Percentiles rank a stretch among this genome's conserved stretches.
phyloP scores from a whole-genome alignment of 495 filamentous ascomycete genomes.

The Sabuloglossum arenarium region DNA sequence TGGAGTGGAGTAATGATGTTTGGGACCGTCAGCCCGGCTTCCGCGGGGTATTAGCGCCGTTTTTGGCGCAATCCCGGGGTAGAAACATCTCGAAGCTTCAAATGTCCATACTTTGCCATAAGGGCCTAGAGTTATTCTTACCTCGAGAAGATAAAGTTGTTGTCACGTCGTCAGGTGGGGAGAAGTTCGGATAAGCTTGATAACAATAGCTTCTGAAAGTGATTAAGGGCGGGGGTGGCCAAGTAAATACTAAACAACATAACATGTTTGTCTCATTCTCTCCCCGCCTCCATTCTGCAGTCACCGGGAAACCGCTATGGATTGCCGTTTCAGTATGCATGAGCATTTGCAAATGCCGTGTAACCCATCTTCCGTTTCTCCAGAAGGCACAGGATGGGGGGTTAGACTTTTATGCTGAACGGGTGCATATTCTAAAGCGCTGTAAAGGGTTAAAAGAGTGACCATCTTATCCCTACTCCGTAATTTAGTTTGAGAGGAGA shows the following conservation, averaged over 20 bases:
- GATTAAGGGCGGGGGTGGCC: neutral
- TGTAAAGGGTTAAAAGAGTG: no score
- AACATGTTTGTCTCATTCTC: neutral
- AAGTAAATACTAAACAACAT: neutral
- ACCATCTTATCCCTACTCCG: no score
- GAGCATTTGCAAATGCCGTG: no score
- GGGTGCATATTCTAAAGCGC: no score
- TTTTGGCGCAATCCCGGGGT: neutral
- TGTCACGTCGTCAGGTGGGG: neutral
- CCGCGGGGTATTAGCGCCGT: neutral
- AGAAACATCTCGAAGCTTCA: neutral
- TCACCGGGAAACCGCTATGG: no score
- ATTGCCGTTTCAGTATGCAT: no score
- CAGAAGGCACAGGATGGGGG: no score
- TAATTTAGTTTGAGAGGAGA: no score
- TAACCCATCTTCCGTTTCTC: no score
- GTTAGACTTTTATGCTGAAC: no score
- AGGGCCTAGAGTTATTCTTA: neutral
- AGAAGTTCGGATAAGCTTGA: neutral
- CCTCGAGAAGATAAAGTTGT: neutral
- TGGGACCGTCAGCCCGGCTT: neutral
- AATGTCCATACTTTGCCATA: no score
- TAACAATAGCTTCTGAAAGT: neutral
- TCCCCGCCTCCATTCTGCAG: no score
- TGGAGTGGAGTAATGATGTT: neutral